Evolutionary conservation across 306 rosid species (phyloP).

Genomic region (Dicorynia guianensis): DNA sequence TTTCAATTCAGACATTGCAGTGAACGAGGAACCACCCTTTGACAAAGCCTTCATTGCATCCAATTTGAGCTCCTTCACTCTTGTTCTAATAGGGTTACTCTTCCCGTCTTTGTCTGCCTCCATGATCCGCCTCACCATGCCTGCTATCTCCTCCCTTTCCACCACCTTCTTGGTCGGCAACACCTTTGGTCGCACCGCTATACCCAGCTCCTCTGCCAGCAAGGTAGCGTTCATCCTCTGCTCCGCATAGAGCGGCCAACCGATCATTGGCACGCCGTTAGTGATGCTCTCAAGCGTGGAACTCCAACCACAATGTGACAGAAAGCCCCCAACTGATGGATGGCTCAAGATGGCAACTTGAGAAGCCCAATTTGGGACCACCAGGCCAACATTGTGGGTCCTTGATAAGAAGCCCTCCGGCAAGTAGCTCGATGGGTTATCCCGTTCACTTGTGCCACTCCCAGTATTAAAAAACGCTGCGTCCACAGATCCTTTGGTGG

Average conservation of each 20-base stretch:
- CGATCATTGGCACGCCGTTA: conserved; percentile 48
- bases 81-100: too few relatives aligned
- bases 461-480: conserved; percentile 28
- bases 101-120: not conserved
- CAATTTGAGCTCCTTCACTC: too few relatives aligned
- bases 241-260: conserved; percentile 54
- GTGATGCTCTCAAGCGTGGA: conserved; percentile 48
- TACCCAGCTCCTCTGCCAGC: conserved; percentile 47
- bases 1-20: conserved; percentile 5
- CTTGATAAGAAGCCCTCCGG: conserved; percentile 45
- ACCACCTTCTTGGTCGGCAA: conserved; percentile 29
- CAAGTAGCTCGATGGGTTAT: conserved; percentile 16
- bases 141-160: conserved; percentile 30
- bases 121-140: conserved; percentile 25
- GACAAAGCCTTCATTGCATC: not conserved
- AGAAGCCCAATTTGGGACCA: conserved; percentile 40
- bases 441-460: not conserved
- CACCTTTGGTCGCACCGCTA: conserved; percentile 31
- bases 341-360: conserved; percentile 46
- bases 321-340: conserved; percentile 41
- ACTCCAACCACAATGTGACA: not conserved
- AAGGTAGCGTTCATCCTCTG: conserved; percentile 49
- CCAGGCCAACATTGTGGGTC: conserved; percentile 24
- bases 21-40: conserved; percentile 23
- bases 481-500: not conserved